Evolutionary conservation across 2,329 filamentous ascomycete species (phyloP), one percentile per base, ranked within the genome.

Genomic region (Venturia aucupariae): DNA sequence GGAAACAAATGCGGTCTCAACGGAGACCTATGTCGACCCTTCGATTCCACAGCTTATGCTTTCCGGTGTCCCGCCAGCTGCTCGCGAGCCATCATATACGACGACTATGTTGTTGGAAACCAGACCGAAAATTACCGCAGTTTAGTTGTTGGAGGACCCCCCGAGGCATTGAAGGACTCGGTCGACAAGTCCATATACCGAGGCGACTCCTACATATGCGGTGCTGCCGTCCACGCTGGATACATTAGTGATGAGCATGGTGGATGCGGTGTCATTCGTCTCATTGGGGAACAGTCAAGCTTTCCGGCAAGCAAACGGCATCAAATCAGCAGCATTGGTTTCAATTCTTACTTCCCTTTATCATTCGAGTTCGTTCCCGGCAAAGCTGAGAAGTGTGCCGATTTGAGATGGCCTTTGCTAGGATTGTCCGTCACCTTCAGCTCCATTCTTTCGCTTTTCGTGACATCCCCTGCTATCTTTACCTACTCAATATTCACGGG

Each of bases 301-400:
- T 96, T 86, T 71, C 76, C 81, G 51, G 81, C 83, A 51, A 86
- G 87, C 11, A 82, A 84, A 60, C 81, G 81, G n/a, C 81, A 95
- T 71, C 90, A 88, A 62, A 91, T 97, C 67, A 76, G 79, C 35
- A 96, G 91, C 67, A 80, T 90, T 63, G 82, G 76, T 4, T 99
- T 99, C 72, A 84, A 92, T 67, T 93, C 91, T 0, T 91, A 90
- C 68, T 99, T 99, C 70, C 94, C 94, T 0, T 87, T 90, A 38
- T 88, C 92, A 0, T 97, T 90, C 73, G 85, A 84, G 22, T 97
- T 99, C 69, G 76, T 90, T 4, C 75, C 80, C 4, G 82, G 82
- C 39, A 81, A 91, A 7, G 76, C 82, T 17, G 89, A 90, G 70
- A 82, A 85, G 61, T 87, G 90, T 19, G 81, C 82, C 64, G 94